Evolutionary conservation across 2,329 filamentous ascomycete genomes (phyloP), one percentile per base, ranked within the genome.

Genomic region (Hirsutella rhossiliensis): DNA sequence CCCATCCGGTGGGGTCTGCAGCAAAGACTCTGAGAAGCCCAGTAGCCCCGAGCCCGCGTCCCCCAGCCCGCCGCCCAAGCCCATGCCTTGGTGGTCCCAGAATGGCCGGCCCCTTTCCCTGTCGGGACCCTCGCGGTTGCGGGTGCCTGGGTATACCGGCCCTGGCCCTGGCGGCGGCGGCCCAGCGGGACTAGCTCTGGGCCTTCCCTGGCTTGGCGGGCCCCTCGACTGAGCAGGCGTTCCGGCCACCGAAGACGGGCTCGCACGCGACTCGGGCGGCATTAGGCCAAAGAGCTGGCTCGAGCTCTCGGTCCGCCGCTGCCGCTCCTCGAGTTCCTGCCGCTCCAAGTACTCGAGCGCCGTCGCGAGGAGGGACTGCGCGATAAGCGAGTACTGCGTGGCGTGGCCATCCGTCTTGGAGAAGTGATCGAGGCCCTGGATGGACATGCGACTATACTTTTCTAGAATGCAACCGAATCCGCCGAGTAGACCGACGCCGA

Each of bases 381-480:
- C 71, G 37, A 76, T 74, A 29, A 74, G 66, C 0, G 71, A 71
- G 52, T 76, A 76, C 47, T 75, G 72, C 7, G 59, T 55, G 2
- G 72, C 72, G 48, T 76, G 72, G 0, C 68, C 63, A 45, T 76
- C 72, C 29, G 63, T 56, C 12, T 65, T 61, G 2, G 70, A 67
- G 41, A 75, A 72, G 46, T 72, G 66, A 39, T 73, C 69, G 3
- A 76, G 60, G 0, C 67, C 66, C 5, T 61, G 54, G 15, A 75
- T 72, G 1, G 69, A 68, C 55, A 66, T 64, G 27, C 64, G 65
- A 1, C 65, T 67, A 45, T 73, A 65, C 45, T 70, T 72, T 43
- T 75, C 72, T 0, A 75, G 62, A 13, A 72, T 66, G 5, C 71
- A 67, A 2, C 72, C 72, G 31, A 75, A 76, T 0, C 67, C 67